Evolutionary conservation across 768 basidiomycete species (phyloP).

Genomic region (Tremella fuciformis): DNA sequence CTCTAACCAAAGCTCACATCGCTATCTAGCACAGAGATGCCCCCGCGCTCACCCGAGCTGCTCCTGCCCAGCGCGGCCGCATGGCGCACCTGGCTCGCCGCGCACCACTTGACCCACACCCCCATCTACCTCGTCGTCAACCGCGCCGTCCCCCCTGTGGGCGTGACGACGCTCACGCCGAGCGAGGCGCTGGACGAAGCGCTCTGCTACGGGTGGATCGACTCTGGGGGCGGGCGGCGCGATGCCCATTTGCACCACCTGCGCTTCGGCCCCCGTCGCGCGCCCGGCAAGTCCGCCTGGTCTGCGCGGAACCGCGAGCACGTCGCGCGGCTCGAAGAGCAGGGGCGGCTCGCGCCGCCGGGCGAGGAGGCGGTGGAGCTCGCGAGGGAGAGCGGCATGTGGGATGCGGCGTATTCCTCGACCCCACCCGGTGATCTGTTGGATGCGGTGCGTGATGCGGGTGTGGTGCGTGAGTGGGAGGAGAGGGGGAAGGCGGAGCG

Average conservation of each 20-base stretch:
- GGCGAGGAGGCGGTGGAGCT: not conserved
- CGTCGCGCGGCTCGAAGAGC: conserved; percentile 1
- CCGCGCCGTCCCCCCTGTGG: no score
- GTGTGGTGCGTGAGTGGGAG: not conserved
- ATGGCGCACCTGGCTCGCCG: no score
- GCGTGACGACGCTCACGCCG: not conserved
- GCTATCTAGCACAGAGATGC: no score
- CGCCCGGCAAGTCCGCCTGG: not conserved
- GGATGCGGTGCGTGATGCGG: not conserved
- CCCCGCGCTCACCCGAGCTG: no score
- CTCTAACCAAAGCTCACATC: no score
- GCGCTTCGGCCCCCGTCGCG: not conserved
- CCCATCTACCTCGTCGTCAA: no score
- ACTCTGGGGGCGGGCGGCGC: not conserved
- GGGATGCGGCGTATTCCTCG: not conserved
- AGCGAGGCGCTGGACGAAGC: conserved; percentile 7
- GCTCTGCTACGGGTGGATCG: conserved; percentile 6
- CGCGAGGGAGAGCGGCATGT: conserved; percentile 3
- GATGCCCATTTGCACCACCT: not conserved
- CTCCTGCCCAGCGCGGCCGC: no score
- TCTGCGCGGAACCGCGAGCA: not conserved
- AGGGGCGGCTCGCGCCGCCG: not conserved
- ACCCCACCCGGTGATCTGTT: not conserved
- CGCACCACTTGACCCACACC: no score
- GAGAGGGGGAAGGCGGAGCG: not conserved